Percentiles rank a stretch among this genome's conserved stretches.
Conservation (phyloP, 73 alveolate species). For the Uronychia setigera region DNA sequence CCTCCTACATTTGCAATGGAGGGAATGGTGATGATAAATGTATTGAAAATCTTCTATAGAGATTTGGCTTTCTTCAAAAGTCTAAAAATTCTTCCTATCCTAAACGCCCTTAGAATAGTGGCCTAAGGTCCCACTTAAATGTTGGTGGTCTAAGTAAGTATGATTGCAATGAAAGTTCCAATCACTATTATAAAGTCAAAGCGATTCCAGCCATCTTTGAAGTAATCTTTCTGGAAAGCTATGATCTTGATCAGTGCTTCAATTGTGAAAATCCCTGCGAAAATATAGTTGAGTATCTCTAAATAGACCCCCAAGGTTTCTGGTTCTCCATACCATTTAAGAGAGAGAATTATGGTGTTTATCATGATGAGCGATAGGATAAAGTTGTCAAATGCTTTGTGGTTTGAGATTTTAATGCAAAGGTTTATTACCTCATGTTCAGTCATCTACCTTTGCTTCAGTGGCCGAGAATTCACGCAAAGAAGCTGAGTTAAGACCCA, state of each 20-base stretch:
- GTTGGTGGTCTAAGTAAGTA: slow-evolving; percentile 8
- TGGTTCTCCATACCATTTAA: slow-evolving; percentile 6
- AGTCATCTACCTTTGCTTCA: slow-evolving; percentile 4
- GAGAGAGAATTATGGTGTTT: slow-evolving; percentile 12
- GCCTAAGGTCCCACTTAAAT: slow-evolving; percentile 22
- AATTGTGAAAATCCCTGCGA: slow-evolving; percentile 4
- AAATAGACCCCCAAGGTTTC: neutral
- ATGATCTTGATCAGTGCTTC: slow-evolving; percentile 11
- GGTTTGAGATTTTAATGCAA: neutral
- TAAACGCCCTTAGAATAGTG: slow-evolving; percentile 24
- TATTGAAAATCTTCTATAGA: slow-evolving; percentile 16
- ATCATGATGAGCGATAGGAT: slow-evolving; percentile 7
- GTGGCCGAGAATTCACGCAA: neutral
- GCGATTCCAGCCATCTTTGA: slow-evolving; percentile 68
- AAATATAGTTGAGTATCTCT: slow-evolving; percentile 1
- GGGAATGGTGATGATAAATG: neutral
- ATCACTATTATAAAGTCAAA: slow-evolving; percentile 73
- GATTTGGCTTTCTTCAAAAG: slow-evolving; percentile 34
- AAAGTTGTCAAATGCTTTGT: neutral
- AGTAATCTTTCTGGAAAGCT: slow-evolving; percentile 55
- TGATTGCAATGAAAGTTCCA: slow-evolving; percentile 35
- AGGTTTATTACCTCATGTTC: neutral
- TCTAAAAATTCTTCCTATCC: slow-evolving; percentile 60
- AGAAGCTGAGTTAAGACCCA: slow-evolving; percentile 7
- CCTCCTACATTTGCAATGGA: neutral